Percentiles rank a stretch among this genome's conserved stretches.
Conservation (phyloP, 75 land plant species). For the Azolla pinnata region DNA sequence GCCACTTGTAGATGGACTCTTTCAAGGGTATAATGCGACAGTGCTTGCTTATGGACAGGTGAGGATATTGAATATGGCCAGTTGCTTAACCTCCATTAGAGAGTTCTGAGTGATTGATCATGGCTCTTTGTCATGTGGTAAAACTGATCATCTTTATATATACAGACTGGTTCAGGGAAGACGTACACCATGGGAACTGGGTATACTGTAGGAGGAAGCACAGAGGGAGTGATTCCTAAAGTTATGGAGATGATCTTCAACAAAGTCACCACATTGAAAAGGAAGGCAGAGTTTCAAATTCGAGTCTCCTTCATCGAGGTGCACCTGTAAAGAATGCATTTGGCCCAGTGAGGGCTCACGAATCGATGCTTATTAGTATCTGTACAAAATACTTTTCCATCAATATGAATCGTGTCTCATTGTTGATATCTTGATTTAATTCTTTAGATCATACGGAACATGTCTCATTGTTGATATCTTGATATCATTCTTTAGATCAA, state of each 20-base stretch:
- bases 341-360: too few relatives aligned
- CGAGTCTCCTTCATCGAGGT: constrained; percentile 90
- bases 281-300: constrained; percentile 61
- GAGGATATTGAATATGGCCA: neutral
- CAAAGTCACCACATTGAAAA: constrained; percentile 51
- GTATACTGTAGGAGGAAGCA: constrained; percentile 42
- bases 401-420: too few relatives aligned
- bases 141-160: neutral
- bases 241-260: constrained; percentile 64
- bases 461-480: too few relatives aligned
- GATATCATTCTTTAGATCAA: too few relatives aligned
- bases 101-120: too few relatives aligned
- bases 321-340: too few relatives aligned
- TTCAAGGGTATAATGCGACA: constrained; percentile 92
- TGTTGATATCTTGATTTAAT: too few relatives aligned
- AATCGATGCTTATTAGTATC: too few relatives aligned
- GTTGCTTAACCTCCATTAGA: neutral
- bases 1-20: constrained; percentile 83
- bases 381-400: too few relatives aligned
- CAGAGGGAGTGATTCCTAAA: constrained; percentile 62
- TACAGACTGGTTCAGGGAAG: constrained; percentile 93
- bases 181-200: constrained; percentile 96
- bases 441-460: too few relatives aligned
- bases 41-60: constrained; percentile 99
- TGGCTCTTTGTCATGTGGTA: neutral